Evolutionary conservation across 176 grass and related monocot species (phyloP).

Genomic region (Ensete ventricosum): DNA sequence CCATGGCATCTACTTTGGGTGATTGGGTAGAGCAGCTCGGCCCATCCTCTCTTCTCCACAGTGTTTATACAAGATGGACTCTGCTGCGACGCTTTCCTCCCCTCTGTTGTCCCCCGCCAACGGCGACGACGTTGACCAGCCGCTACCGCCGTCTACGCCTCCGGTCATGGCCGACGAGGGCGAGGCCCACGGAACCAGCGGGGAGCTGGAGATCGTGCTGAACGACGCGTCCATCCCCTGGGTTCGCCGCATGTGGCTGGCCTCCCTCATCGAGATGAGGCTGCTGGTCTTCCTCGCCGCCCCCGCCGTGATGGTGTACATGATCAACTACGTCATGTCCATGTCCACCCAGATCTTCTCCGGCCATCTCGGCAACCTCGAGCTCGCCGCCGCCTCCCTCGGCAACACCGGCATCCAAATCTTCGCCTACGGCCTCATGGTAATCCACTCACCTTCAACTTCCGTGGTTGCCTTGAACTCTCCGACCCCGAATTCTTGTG

Average conservation of each 20-base stretch:
- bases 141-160: not conserved
- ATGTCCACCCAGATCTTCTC: constrained; percentile 43
- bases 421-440: constrained; percentile 45
- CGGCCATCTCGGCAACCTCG: constrained; percentile 38
- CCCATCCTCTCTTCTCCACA: no score
- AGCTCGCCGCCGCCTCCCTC: constrained; percentile 37
- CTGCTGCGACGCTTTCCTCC: no score
- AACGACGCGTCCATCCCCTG: not conserved
- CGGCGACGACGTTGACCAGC: no score
- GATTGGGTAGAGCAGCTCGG: no score
- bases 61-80: no score
- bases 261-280: constrained; percentile 23
- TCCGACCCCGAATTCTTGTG: not conserved
- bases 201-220: constrained; percentile 21
- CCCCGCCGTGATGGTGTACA: constrained; percentile 31
- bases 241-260: constrained; percentile 8
- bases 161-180: not conserved
- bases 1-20: no score
- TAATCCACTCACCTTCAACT: not conserved
- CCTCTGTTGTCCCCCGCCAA: no score
- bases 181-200: constrained; percentile 5
- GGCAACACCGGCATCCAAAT: constrained; percentile 45
- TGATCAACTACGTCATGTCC: constrained; percentile 30
- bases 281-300: constrained; percentile 27
- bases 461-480: not conserved